These are phyloP conservation scores for Hymenotorrendiella dingleyae DNA, from an alignment of 2,329 filamentous ascomycete species.

Conservation along the genomic window DNA sequence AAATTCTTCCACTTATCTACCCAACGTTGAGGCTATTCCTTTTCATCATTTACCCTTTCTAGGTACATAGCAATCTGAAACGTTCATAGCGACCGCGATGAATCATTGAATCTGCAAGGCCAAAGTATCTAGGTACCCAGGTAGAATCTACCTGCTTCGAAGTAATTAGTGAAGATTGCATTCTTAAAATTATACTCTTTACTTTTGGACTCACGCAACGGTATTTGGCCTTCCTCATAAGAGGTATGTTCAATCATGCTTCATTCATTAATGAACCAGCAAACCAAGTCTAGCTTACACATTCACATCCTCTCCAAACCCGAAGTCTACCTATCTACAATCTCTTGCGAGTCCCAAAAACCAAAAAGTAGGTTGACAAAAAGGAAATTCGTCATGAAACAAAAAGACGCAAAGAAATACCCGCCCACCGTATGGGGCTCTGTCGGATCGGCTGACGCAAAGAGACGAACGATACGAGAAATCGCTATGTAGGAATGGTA, in stretches of 20 bases:
- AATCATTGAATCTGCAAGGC: too few species aligned
- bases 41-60: too few species aligned
- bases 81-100: too few species aligned
- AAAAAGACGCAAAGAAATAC: conserved; percentile 10
- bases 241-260: conserved; percentile 2
- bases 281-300: conserved; percentile 11
- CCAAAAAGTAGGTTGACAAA: not conserved
- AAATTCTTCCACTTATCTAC: too few species aligned
- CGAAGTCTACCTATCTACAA: conserved; percentile 11
- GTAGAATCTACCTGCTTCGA: too few species aligned
- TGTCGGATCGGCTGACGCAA: not conserved
- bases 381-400: conserved; percentile 11
- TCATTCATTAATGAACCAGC: conserved; percentile 7
- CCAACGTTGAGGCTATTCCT: too few species aligned
- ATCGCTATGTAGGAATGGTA: conserved; percentile 17
- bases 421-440: conserved; percentile 7
- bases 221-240: not conserved
- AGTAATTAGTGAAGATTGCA: too few species aligned
- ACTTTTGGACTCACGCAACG: too few species aligned
- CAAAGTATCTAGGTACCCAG: too few species aligned
- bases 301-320: conserved; percentile 1
- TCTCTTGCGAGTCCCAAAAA: conserved; percentile 1
- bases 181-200: too few species aligned
- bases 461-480: not conserved
- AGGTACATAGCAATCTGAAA: too few species aligned